These are phyloP conservation scores for Colletotrichum sp. DNA, from an alignment of 2,329 filamentous ascomycete species.

Conservation along the genomic window DNA sequence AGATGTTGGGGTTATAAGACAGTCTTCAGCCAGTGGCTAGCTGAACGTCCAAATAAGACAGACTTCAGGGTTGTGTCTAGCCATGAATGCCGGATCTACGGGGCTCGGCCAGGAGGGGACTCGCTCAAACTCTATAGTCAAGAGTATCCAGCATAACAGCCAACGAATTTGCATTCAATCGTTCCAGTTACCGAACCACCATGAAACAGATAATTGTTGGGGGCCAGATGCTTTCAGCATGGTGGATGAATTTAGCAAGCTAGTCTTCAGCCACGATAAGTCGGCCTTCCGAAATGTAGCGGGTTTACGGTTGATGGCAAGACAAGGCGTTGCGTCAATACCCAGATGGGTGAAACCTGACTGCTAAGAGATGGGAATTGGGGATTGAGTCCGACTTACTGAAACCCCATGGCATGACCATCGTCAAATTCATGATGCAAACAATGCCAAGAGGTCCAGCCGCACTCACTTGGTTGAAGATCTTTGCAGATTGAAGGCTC, in stretches of 20 bases:
- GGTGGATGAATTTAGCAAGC: neutral
- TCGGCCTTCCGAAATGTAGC: rapidly evolving
- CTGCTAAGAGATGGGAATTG: neutral
- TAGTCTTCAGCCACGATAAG: neutral
- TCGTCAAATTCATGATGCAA: neutral
- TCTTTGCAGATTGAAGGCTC: neutral
- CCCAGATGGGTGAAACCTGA: neutral
- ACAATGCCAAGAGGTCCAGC: neutral
- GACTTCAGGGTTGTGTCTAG: neutral
- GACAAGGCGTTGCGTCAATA: neutral
- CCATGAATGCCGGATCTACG: neutral
- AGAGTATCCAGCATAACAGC: neutral
- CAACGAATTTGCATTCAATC: neutral
- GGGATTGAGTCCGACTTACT: neutral
- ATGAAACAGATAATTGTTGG: neutral
- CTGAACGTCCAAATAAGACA: neutral
- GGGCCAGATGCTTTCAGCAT: neutral
- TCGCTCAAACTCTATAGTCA: neutral
- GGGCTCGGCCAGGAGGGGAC: rapidly evolving
- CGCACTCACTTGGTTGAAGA: neutral
- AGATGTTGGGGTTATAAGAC: neutral
- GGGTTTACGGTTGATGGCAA: neutral
- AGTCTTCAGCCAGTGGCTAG: neutral
- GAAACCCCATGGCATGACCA: neutral
- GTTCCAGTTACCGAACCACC: neutral